Base-by-base conservation (phyloP, 768 basidiomycete genomes). In the Boletellus ananas region DNA sequence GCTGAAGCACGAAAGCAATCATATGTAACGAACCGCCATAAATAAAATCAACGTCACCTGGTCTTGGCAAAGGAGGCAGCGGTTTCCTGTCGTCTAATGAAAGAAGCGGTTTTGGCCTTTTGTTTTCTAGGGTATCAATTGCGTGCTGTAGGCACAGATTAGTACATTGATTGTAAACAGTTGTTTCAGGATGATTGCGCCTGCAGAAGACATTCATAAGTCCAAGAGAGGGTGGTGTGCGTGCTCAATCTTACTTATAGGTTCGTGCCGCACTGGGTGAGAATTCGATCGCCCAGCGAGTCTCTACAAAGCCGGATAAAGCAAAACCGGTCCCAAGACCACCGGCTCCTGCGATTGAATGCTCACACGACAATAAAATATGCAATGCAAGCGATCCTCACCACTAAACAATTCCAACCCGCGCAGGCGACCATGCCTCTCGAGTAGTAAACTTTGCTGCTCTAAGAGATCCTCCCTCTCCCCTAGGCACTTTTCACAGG, bases 341-440 rank as follows among this genome's bases (percentile, higher is more conserved):
- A 44, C 87, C 87, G 34, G 85, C 87, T 63, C 87, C 86, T 88
- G 50, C 14, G 39, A 47, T 43, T 8, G 27, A 27, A 29, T 2
- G 37, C 59, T 8, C 42, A 21, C 36, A 37, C 21, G 14, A 40
- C 29, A 21, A 17, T 17, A 40, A 20, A 33, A 29, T 17, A 13
- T 18, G 48, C 14, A n/a, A 21, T 33, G 13, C 25, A 34, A 38
- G 16, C 20, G 21, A 46, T 27, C 55, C 69, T 46, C 59, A 85
- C 85, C 87, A 62, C 79, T 75, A 57, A 88, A 90, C 6, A 90
- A 68, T 59, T 90, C 87, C 49, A 90, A 52, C 2, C 80, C 81
- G 46, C 74, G 69, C 18, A 89, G 65, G 18, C 76, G 77, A 8
- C 70, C 72, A 36, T 78, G 69, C 11, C 65, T 63, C 17, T 61